Conservation (phyloP, 192 early-diverging fungal genomes). For the Diversispora eburnea region DNA sequence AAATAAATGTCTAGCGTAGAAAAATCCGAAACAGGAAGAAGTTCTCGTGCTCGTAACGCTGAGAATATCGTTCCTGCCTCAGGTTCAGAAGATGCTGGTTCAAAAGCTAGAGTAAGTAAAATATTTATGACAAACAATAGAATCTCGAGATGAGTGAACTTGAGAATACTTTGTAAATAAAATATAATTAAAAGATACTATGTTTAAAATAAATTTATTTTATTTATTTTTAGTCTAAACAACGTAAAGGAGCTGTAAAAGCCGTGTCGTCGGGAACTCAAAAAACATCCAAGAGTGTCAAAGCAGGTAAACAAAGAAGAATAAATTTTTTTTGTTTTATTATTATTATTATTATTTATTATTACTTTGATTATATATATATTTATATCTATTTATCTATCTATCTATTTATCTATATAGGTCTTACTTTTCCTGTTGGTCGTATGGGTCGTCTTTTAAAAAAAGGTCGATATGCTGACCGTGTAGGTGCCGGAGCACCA, state of each 20-base stretch:
- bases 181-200: background rate
- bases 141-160: constrained; percentile 1
- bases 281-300: constrained; percentile 19
- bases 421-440: constrained; percentile 35
- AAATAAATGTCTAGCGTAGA: constrained; percentile 13
- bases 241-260: background rate
- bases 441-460: constrained; percentile 36
- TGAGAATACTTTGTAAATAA: background rate
- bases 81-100: background rate
- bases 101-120: background rate
- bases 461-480: constrained; percentile 40
- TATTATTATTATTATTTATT: background rate
- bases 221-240: background rate
- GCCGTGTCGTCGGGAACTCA: background rate
- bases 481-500: constrained; percentile 38
- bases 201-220: background rate
- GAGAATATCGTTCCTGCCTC: background rate
- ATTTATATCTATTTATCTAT: too few relatives aligned
- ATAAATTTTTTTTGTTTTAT: background rate
- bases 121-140: background rate
- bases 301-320: constrained; percentile 11
- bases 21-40: background rate
- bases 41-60: constrained; percentile 7
- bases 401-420: too few relatives aligned
- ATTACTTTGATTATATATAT: background rate